Conservation (phyloP, 2,329 filamentous ascomycete species). For the Parascedosporium putredinis region DNA sequence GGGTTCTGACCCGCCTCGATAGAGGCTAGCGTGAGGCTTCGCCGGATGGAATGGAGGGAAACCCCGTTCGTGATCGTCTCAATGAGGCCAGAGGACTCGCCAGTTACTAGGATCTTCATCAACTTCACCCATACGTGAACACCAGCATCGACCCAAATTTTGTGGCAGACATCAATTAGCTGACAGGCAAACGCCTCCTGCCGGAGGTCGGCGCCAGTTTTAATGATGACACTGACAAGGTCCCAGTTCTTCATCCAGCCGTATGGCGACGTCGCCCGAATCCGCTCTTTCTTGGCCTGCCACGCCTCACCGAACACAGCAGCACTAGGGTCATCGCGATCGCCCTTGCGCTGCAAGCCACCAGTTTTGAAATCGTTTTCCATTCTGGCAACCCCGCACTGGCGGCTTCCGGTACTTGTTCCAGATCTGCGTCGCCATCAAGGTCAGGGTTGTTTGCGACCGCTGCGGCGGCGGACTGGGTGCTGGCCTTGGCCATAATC, state of each 20-base stretch:
- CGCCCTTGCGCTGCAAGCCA: conserved; percentile 68
- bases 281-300: conserved; percentile 74
- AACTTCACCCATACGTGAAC: conserved; percentile 80
- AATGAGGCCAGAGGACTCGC: conserved; percentile 73
- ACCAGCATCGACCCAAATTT: conserved; percentile 67
- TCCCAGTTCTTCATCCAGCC: conserved; percentile 90
- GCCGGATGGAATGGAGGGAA: conserved; percentile 76
- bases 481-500: conserved; percentile 65
- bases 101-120: conserved; percentile 79
- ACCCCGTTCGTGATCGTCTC: conserved; percentile 85
- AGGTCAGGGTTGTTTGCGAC: conserved; percentile 37
- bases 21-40: conserved; percentile 65
- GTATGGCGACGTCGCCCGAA: conserved; percentile 73
- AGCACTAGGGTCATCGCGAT: conserved; percentile 75
- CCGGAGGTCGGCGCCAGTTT: conserved; percentile 71
- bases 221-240: conserved; percentile 76
- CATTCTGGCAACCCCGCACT: conserved; percentile 75
- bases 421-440: conserved; percentile 42
- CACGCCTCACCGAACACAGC: conserved; percentile 82
- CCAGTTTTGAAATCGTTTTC: conserved; percentile 84
- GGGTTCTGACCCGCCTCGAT: conserved; percentile 65
- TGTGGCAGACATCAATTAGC: conserved; percentile 69
- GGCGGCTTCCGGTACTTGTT: conserved; percentile 44
- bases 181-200: conserved; percentile 84
- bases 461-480: conserved; percentile 30